Evolutionary conservation across 352 stramenopile species (phyloP).

Genomic region (Elongisporangium prolatum): DNA sequence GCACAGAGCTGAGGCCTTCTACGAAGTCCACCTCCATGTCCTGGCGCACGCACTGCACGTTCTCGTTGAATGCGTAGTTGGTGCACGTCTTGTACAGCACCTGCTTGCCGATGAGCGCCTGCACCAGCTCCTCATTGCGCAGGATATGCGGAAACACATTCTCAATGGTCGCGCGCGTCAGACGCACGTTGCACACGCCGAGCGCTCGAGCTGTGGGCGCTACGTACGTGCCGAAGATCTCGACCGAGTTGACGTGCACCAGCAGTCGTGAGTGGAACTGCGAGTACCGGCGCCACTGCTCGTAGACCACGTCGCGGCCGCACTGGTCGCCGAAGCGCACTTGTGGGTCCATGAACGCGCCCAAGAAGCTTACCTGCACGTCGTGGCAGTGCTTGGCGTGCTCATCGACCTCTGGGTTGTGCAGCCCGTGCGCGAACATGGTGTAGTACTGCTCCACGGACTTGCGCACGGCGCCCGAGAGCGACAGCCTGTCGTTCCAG

Average conservation of each 20-base stretch:
- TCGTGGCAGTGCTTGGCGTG: constrained; percentile 45
- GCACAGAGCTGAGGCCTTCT: constrained; percentile 21
- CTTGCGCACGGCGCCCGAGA: constrained; percentile 42
- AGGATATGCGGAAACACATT: constrained; percentile 41
- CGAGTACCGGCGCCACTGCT: constrained; percentile 61
- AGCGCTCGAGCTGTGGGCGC: constrained; percentile 54
- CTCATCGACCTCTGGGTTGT: constrained; percentile 36
- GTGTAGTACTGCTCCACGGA: constrained; percentile 66
- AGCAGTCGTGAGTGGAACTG: constrained; percentile 46
- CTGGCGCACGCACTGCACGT: constrained; percentile 30
- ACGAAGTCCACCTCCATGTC: constrained; percentile 45
- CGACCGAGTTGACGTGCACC: constrained; percentile 23
- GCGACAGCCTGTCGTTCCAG: constrained; percentile 35
- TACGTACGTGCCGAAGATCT: constrained; percentile 40
- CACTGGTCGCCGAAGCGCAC: constrained; percentile 30
- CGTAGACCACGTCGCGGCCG: constrained; percentile 37
- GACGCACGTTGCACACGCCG: constrained; percentile 21
- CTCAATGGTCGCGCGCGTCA: constrained; percentile 36
- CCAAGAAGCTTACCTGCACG: constrained; percentile 48
- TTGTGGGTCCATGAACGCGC: constrained; percentile 33
- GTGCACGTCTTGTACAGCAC: constrained; percentile 32
- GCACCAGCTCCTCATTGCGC: constrained; percentile 27
- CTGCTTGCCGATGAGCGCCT: constrained; percentile 25
- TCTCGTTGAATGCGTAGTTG: constrained; percentile 39
- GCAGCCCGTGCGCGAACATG: constrained; percentile 50